Conservation (phyloP, 73 alveolate species). For the Paramecium tetraurelia region DNA sequence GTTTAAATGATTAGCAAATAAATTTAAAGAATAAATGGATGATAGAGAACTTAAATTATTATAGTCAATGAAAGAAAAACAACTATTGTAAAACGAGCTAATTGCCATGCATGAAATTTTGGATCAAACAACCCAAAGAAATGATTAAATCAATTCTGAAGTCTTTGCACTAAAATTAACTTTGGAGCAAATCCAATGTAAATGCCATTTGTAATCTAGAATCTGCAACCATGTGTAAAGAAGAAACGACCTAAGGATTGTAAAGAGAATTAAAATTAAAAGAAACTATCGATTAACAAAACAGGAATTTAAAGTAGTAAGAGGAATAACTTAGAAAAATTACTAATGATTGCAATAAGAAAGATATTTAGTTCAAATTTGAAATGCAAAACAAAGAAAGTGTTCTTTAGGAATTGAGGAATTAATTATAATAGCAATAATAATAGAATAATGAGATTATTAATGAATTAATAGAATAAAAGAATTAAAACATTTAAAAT, state of each 20-base stretch:
- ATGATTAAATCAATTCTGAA: conserved; percentile 39
- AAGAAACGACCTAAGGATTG: not conserved
- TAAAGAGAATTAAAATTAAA: conserved; percentile 3
- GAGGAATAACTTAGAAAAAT: not conserved
- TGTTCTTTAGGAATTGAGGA: not conserved
- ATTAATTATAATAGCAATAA: not conserved
- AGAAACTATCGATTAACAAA: not conserved
- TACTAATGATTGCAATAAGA: not conserved
- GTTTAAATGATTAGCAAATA: not conserved
- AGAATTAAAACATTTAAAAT: not conserved
- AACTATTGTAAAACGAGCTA: not conserved
- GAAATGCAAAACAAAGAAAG: not conserved
- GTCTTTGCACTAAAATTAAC: conserved; percentile 1
- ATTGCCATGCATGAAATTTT: not conserved
- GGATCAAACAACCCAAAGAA: not conserved
- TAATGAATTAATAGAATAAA: not conserved
- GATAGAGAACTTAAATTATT: conserved; percentile 35
- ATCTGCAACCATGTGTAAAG: not conserved
- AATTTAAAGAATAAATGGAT: not conserved
- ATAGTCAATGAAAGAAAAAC: not conserved
- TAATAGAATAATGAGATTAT: not conserved
- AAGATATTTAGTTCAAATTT: not conserved
- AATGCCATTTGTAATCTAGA: not conserved
- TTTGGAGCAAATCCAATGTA: conserved; percentile 21
- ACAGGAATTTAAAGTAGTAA: not conserved